These are phyloP conservation scores for Myrica gale DNA, from an alignment of 306 rosid genomes.

Conservation along the genomic window DNA sequence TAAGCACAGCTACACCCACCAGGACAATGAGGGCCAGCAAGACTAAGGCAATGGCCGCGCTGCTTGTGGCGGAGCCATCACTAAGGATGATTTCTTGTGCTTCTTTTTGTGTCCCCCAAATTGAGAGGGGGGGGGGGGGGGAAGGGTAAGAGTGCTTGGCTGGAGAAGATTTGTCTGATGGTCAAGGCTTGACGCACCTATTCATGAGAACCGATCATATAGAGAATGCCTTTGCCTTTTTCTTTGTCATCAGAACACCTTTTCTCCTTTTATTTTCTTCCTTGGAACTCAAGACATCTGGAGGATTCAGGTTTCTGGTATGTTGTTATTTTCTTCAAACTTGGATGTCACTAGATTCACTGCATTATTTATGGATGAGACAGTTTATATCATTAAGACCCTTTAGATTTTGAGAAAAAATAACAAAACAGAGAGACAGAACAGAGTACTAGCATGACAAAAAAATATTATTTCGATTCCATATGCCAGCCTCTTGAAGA, in stretches of 20 bases:
- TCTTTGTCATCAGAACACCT: slow-evolving; percentile 23
- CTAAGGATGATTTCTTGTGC: slow-evolving; percentile 3
- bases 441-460: no score
- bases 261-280: slow-evolving; percentile 62
- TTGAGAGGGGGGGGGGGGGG: slow-evolving; percentile 37
- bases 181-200: slow-evolving; percentile 19
- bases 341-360: slow-evolving; percentile 21
- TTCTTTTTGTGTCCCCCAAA: background rate
- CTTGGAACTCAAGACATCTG: slow-evolving; percentile 85
- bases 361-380: no score
- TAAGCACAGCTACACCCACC: slow-evolving; percentile 59
- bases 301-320: background rate
- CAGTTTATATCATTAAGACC: no score
- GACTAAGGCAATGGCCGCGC: slow-evolving; percentile 30
- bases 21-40: slow-evolving; percentile 47
- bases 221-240: slow-evolving; percentile 22
- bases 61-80: background rate
- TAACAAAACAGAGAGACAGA: no score
- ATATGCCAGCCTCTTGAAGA: no score
- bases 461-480: no score
- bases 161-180: background rate
- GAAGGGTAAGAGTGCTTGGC: background rate
- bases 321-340: slow-evolving; percentile 67
- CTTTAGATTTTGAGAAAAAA: no score
- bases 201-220: slow-evolving; percentile 9